Percentiles rank a stretch among this genome's conserved stretches.
Conservation (phyloP, 495 filamentous ascomycete species). For the Pseudevernia furfuracea region DNA sequence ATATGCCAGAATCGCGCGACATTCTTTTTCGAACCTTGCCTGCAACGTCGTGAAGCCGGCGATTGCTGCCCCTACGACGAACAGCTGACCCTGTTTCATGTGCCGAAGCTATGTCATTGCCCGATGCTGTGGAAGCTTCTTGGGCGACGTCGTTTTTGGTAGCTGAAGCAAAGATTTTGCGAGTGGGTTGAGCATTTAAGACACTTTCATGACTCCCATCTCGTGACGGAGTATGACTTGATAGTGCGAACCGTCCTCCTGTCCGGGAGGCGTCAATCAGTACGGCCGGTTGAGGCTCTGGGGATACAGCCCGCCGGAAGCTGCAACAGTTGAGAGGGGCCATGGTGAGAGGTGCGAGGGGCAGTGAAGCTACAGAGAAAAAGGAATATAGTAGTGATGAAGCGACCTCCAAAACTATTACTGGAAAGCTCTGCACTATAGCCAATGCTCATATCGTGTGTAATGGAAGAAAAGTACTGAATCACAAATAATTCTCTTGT, state of each 20-base stretch:
- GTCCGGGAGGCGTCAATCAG: slow-evolving; percentile 10
- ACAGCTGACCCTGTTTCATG: background rate
- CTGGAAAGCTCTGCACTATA: slow-evolving; percentile 5
- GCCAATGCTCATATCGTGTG: slow-evolving; percentile 2
- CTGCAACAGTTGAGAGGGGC: slow-evolving; percentile 19
- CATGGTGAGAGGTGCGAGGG: slow-evolving; percentile 6
- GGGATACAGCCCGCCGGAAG: slow-evolving; percentile 14
- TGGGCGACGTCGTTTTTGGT: background rate
- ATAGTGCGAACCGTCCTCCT: slow-evolving; percentile 19
- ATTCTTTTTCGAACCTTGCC: slow-evolving; percentile 15
- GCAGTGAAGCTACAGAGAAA: background rate
- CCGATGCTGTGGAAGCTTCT: background rate
- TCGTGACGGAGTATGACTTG: slow-evolving; percentile 11
- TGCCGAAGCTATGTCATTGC: background rate
- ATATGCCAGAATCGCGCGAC: slow-evolving; percentile 14
- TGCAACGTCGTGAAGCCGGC: slow-evolving; percentile 19
- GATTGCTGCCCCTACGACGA: slow-evolving; percentile 9
- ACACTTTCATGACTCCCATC: background rate
- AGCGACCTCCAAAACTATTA: background rate
- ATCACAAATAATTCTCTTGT: background rate
- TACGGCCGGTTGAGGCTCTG: slow-evolving; percentile 13
- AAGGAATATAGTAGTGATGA: background rate
- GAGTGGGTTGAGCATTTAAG: slow-evolving; percentile 1
- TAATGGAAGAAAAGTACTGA: background rate
- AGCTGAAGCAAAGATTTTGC: slow-evolving; percentile 6